These are phyloP conservation scores for Scolecobasidium constrictum DNA, from an alignment of 2,329 filamentous ascomycete genomes.

Conservation along the genomic window DNA sequence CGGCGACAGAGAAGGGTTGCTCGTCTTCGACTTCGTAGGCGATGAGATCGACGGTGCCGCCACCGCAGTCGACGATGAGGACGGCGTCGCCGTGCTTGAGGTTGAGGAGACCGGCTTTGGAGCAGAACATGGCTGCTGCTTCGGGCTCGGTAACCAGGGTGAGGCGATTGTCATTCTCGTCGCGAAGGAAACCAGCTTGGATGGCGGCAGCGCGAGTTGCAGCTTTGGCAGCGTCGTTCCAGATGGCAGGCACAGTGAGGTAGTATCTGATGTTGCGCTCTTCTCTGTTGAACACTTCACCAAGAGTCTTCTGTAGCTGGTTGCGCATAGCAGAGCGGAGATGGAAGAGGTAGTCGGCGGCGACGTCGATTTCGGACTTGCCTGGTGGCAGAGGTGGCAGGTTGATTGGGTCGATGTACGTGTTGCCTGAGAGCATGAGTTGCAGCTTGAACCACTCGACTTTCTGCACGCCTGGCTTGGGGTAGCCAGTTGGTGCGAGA, in stretches of 20 bases:
- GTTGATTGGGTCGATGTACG: slow-evolving; percentile 98
- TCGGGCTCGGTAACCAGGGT: slow-evolving; percentile 95
- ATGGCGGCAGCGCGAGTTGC: slow-evolving; percentile 92
- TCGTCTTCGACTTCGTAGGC: slow-evolving; percentile 98
- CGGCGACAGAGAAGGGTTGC: slow-evolving; percentile 89
- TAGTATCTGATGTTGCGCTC: slow-evolving; percentile 98
- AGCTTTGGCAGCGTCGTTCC: slow-evolving; percentile 98
- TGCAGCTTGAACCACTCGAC: slow-evolving; percentile 99
- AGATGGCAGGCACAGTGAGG: slow-evolving; percentile 96
- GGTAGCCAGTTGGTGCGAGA: slow-evolving; percentile 90
- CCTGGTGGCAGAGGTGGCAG: slow-evolving; percentile 91
- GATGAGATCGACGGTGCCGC: slow-evolving; percentile 97
- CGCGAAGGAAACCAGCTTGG: slow-evolving; percentile 89
- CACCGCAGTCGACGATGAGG: slow-evolving; percentile 94
- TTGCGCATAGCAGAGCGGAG: slow-evolving; percentile 93
- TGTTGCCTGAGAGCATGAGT: slow-evolving; percentile 96
- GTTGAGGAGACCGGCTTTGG: slow-evolving; percentile 90
- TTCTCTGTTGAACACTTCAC: slow-evolving; percentile 95
- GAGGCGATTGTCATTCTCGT: slow-evolving; percentile 94
- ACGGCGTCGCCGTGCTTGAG: slow-evolving; percentile 98
- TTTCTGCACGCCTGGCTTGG: slow-evolving; percentile 95
- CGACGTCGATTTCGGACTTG: slow-evolving; percentile 97
- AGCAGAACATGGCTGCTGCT: slow-evolving; percentile 93
- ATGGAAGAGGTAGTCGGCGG: slow-evolving; percentile 98
- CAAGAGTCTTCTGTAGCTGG: slow-evolving; percentile 88